phyloP scores from a whole-genome alignment of 2,329 filamentous ascomycete genomes.

The Bipolaris oryzae region DNA sequence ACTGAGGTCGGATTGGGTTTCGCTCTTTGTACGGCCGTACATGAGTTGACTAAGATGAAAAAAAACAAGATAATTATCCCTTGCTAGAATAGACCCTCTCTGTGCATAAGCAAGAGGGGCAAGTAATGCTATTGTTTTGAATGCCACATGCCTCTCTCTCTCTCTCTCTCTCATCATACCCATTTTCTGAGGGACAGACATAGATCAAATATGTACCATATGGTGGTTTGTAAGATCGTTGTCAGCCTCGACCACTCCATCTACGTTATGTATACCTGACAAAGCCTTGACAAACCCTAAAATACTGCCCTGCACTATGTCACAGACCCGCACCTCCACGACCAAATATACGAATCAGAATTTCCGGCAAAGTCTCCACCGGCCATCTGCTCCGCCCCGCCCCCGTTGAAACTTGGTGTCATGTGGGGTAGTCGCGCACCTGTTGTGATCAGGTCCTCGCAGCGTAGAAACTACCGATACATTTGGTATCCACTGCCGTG shows the following conservation, averaged over 20 bases:
- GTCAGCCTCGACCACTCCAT: background rate
- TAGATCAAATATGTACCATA: too few relatives aligned
- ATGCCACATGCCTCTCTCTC: background rate
- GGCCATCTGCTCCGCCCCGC: slow-evolving; percentile 10
- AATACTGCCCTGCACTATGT: background rate
- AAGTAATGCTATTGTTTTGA: background rate
- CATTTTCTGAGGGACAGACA: background rate
- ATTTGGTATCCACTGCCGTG: slow-evolving; percentile 30
- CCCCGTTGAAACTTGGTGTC: slow-evolving; percentile 18
- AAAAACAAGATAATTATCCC: background rate
- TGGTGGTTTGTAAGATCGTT: background rate
- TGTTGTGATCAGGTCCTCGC: background rate
- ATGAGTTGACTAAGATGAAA: background rate
- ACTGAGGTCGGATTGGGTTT: background rate
- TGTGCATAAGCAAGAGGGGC: background rate
- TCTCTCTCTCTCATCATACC: background rate
- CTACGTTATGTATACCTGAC: slow-evolving; percentile 11
- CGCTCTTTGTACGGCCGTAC: background rate
- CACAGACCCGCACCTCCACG: slow-evolving; percentile 1
- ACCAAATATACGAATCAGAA: slow-evolving; percentile 16
- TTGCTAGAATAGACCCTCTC: background rate
- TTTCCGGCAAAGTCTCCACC: slow-evolving; percentile 2
- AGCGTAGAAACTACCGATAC: slow-evolving; percentile 4
- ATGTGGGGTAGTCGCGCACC: slow-evolving; percentile 34
- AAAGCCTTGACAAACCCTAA: slow-evolving; percentile 22